Evolutionary conservation across 768 basidiomycete genomes (phyloP), one percentile per base, ranked within the genome.

Genomic region (Boletus rubescentipes): DNA sequence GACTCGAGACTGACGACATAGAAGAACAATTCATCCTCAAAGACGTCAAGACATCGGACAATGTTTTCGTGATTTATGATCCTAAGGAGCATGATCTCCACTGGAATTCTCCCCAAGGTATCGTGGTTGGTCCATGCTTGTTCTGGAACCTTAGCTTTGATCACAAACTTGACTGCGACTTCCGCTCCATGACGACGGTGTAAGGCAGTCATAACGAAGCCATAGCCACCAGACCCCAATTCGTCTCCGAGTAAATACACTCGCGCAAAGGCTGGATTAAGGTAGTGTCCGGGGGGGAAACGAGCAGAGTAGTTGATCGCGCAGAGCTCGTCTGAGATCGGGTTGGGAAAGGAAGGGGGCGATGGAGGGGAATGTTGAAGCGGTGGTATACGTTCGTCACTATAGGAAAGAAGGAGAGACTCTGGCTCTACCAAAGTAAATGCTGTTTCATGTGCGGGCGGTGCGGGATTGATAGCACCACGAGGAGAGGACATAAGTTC

Each of bases 101-200:
- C 82, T 7, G 95, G 95, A 26, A 96, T 71, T 51, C 75, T 78
- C 23, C 87, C 84, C 47, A 80, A 69, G 20, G 72, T 67, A 46
- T 83, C 77, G 66, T 91, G 84, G 47, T 84, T 72, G 72, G 86
- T 76, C 76, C 74, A 71, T 7, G 70, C 72, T 54, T 79, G 77
- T 16, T 78, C 77, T 0, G 81, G 81, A 1, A 86, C 77, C 56
- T 83, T 80, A 47, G 76, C 79, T 70, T 92, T 94, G 74, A 89
- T 83, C 65, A 98, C 93, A 69, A 98, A 97, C 73, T 98, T 98
- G 71, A 97, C 89, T 0, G 94, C 94, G 49, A 94, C 93, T 67
- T 93, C 89, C 53, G 75, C 69, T 0, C 77, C 77, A 42, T 80
- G 77, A 30, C 59, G 61, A 14, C 81, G 83, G 65, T 91, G 83